A percentile compares a stretch with the other conserved stretches of the same genome.
phyloP scores from a whole-genome alignment of 257 asterid species.

The Gentiana straminea region DNA sequence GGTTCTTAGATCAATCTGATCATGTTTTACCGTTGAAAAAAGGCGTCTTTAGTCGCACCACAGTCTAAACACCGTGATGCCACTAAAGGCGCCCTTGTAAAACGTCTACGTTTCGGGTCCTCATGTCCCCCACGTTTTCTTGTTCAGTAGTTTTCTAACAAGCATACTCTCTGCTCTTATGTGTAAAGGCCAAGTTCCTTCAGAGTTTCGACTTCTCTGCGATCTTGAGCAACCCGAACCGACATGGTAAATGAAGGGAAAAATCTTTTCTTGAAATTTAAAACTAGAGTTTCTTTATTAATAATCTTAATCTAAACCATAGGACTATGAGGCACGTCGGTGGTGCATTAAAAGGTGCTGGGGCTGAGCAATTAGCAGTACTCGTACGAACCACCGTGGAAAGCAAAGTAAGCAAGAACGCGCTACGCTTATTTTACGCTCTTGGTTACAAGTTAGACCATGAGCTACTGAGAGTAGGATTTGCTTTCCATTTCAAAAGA shows the following conservation, averaged over 20 bases:
- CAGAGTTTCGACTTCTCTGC: constrained; percentile 78
- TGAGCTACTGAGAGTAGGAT: constrained; percentile 85
- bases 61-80: too few relatives aligned
- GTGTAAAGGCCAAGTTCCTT: constrained; percentile 58
- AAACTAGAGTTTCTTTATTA: too few relatives aligned
- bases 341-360: constrained; percentile 91
- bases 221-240: constrained; percentile 96
- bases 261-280: too few relatives aligned
- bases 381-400: constrained; percentile 73
- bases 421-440: constrained; percentile 62
- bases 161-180: constrained; percentile 8
- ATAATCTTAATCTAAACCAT: background rate
- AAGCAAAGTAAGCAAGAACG: constrained; percentile 85
- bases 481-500: constrained; percentile 70
- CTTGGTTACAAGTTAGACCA: constrained; percentile 90
- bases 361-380: constrained; percentile 84
- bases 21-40: too few relatives aligned
- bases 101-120: too few relatives aligned
- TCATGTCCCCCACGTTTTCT: too few relatives aligned
- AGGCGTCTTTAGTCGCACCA: too few relatives aligned
- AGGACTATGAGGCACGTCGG: constrained; percentile 96
- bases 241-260: constrained; percentile 49
- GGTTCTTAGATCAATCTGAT: too few relatives aligned
- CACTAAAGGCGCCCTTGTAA: too few relatives aligned
- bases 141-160: too few relatives aligned